Evolutionary conservation across 352 stramenopile genomes (phyloP), one percentile per base, ranked within the genome.

Genomic region (Pythium aquatile): DNA sequence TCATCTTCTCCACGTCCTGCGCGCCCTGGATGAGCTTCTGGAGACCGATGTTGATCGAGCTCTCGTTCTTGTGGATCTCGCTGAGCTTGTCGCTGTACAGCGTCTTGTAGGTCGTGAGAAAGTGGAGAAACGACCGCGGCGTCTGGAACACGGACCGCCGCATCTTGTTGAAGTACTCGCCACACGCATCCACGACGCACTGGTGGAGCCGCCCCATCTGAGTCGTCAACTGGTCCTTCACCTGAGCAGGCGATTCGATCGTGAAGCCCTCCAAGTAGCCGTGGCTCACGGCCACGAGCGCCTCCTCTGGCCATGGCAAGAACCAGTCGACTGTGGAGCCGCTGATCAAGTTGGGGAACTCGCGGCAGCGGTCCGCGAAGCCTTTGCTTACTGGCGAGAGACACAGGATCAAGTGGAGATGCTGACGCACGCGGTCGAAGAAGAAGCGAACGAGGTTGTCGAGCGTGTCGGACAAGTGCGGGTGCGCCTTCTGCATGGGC

Each of bases 251-350:
- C 4, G 80, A 85, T 44, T 96, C 84, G 9, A 97, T 73, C 7
- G 66, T 26, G 32, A 95, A 89, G 49, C 77, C 70, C 5, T 80
- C 77, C 16, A 97, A 70, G 60, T 88, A 96, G 3, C 87, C 89
- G 16, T 89, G 69, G 55, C 74, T 87, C 20, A 98, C 90, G 16
- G 86, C 88, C 1, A 89, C 75, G 3, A 98, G 77, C 3, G 91
- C 91, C 57, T 97, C 84, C 39, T 90, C 74, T 1, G 91, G 91
- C 90, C 91, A 98, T 5, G 88, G 72, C 44, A 97, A 65, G 63
- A 97, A 97, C 88, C 89, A 97, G 66, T 98, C 85, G 53, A 97
- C 88, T 5, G 85, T 96, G 54, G 81, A 96, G 9, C 87, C 88
- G 61, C 72, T 91, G 39, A 97, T 86, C 17, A 97, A 69, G 37